Evolutionary conservation across 306 rosid species (phyloP).

Genomic region (Quercus robur): DNA sequence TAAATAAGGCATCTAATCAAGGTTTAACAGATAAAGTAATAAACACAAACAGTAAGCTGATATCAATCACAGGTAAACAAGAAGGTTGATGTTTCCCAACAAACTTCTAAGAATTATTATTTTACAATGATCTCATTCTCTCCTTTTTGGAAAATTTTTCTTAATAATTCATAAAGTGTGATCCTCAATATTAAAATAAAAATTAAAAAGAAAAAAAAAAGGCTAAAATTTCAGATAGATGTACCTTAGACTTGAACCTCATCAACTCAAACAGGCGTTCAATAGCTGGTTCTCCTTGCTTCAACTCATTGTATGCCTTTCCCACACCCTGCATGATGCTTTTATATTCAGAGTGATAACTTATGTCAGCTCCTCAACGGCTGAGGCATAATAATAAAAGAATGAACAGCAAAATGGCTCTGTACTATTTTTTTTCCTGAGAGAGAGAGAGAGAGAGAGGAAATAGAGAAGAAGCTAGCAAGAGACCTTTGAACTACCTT

Average conservation of each 20-base stretch:
- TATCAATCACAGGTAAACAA: background rate
- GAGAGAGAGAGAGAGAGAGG: background rate
- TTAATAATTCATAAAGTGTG: background rate
- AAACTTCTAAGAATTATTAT: background rate
- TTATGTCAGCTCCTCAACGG: conserved; percentile 46
- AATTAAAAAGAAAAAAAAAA: background rate
- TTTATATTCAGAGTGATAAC: conserved; percentile 56
- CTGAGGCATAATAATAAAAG: conserved; percentile 35
- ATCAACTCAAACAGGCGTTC: conserved; percentile 73
- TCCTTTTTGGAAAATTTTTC: background rate
- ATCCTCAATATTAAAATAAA: background rate
- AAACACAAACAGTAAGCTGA: background rate
- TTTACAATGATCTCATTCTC: background rate
- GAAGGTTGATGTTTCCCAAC: background rate
- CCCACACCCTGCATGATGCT: conserved; percentile 79
- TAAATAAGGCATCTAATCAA: background rate
- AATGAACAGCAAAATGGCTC: background rate
- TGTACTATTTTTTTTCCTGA: background rate
- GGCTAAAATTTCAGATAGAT: background rate
- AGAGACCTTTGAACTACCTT: background rate
- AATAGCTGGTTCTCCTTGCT: conserved; percentile 87
- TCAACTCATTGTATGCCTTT: conserved; percentile 87
- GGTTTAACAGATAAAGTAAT: background rate
- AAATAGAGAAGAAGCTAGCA: background rate
- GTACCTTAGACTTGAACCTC: conserved; percentile 58